Evolutionary conservation across 2,329 filamentous ascomycete genomes (phyloP), one percentile per base, ranked within the genome.

Genomic region (Blumeriella jaapii): DNA sequence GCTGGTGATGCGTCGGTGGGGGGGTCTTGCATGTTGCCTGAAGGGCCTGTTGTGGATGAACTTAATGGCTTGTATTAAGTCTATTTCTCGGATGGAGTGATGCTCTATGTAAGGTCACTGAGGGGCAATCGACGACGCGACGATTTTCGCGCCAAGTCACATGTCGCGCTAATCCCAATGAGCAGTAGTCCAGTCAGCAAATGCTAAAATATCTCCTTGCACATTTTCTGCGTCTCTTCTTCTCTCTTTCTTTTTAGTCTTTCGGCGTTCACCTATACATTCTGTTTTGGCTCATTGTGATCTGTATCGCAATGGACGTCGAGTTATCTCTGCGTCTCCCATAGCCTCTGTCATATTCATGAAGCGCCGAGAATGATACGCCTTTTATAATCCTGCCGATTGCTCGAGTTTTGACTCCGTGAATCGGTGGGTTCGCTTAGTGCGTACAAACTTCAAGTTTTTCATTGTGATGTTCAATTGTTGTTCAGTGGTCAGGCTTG

Each of bases 361-460:
- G 49, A 47, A 47, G 42, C 33, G 40, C 48, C 46, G 32, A 53
- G 51, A 53, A 20, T 10, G 39, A 50, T 28, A 35, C 39, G 46
- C 47, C 51, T 50, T 53, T 53, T 50, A 51, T 50, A 54, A 54
- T 54, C 47, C 48, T 49, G 49, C 26, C 44, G 40, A 43, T 37
- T 46, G 44, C 46, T 50, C 41, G 44, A 49, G 48, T 41, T 40
- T 39, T 41, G 31, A 28, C 45, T 50, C 40, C 27, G 39, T 48
- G 46, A 32, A 33, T 45, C 38, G 34, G 25, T 40, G 40, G 51
- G 47, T 54, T 54, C 51, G 51, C 51, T 54, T 49, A 44, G 51
- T 49, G 50, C 50, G 42, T 42, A 54, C 49, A 54, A 44, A 29
- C 14, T 12, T n/a, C n/a, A n/a, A n/a, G n/a, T n/a, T n/a, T n/a